Evolutionary conservation across 2,329 filamentous ascomycete species (phyloP).

Genomic region (Pseudocercospora musae): DNA sequence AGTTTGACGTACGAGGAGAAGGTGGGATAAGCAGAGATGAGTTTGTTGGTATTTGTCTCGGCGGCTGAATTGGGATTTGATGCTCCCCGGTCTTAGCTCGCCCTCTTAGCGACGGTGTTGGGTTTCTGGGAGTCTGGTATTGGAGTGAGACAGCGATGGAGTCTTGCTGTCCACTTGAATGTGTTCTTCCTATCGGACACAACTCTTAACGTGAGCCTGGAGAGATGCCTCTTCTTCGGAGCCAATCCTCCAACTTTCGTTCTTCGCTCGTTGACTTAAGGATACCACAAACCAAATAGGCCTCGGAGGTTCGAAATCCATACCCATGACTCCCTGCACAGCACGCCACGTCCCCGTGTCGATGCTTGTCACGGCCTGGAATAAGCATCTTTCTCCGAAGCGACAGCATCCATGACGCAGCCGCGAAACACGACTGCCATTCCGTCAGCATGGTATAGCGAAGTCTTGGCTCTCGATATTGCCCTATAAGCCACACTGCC

Average conservation of each 20-base stretch:
- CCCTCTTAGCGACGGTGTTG: constrained; percentile 9
- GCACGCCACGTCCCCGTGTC: neutral
- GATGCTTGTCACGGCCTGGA: neutral
- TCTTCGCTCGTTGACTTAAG: neutral
- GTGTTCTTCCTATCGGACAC: neutral
- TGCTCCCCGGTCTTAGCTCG: neutral
- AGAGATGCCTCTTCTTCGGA: neutral
- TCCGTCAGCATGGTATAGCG: neutral
- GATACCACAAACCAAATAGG: neutral
- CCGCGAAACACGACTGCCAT: neutral
- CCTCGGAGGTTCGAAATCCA: neutral
- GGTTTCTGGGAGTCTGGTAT: neutral
- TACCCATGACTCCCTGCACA: neutral
- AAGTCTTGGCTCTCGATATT: neutral
- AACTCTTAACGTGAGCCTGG: neutral
- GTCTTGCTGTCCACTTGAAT: neutral
- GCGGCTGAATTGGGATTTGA: constrained; percentile 21
- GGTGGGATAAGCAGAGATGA: constrained; percentile 67
- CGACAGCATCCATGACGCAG: neutral
- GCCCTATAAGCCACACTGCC: neutral
- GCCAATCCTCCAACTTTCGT: neutral
- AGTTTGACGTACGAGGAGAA: constrained; percentile 93
- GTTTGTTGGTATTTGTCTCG: constrained; percentile 64
- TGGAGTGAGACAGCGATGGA: constrained; percentile 3
- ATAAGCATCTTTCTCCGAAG: neutral